These are phyloP conservation scores for Clohesyomyces aquaticus DNA, from an alignment of 495 filamentous ascomycete species.

Conservation along the genomic window DNA sequence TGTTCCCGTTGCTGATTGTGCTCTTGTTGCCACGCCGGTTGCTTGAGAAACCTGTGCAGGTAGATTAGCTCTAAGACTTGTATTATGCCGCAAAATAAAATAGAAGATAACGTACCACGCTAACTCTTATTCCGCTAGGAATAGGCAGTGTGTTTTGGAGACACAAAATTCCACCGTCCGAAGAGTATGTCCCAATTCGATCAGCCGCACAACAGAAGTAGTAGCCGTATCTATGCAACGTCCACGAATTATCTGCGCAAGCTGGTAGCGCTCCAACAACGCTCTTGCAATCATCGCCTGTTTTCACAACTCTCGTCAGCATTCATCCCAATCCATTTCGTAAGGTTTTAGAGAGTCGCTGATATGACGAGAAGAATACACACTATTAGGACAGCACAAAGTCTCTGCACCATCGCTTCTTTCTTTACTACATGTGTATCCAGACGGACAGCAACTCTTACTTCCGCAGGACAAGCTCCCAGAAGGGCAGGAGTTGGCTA, in stretches of 20 bases:
- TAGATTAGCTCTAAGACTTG: constrained; percentile 5
- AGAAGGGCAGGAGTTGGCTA: constrained; percentile 8
- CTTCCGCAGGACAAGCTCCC: constrained; percentile 1
- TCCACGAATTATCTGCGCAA: constrained; percentile 6
- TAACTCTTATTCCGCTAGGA: constrained; percentile 7
- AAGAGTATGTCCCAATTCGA: not conserved
- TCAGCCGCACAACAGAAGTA: constrained; percentile 2
- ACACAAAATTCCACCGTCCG: constrained; percentile 6
- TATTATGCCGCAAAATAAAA: constrained; percentile 5
- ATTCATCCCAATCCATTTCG: constrained; percentile 3
- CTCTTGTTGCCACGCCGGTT: constrained; percentile 8
- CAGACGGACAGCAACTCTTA: constrained; percentile 5
- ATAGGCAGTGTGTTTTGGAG: not conserved
- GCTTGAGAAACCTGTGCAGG: constrained; percentile 4
- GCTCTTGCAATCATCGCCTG: constrained; percentile 4
- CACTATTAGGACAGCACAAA: constrained; percentile 5
- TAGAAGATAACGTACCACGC: constrained; percentile 3
- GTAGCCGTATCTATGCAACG: not conserved
- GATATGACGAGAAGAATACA: not conserved
- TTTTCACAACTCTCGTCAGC: constrained; percentile 6
- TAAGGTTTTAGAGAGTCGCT: not conserved
- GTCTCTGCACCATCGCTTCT: not conserved
- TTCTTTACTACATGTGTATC: constrained; percentile 6
- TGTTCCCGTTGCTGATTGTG: constrained; percentile 8
- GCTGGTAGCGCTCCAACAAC: constrained; percentile 6